Evolutionary conservation across 2,329 filamentous ascomycete species (phyloP).

Genomic region (Zelopaecilomyces penicillatus): DNA sequence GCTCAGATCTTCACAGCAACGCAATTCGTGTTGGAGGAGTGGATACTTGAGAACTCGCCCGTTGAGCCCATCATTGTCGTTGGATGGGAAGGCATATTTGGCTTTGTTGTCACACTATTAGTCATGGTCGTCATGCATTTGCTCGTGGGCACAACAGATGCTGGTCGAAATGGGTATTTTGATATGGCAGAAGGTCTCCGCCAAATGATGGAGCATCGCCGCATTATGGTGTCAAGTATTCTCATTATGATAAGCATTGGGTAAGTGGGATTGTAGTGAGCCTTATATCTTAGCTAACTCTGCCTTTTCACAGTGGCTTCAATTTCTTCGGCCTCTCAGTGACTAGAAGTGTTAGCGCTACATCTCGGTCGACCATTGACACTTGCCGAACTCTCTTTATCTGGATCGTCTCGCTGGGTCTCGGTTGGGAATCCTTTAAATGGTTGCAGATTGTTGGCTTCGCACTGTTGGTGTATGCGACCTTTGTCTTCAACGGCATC

Average conservation of each 20-base stretch:
- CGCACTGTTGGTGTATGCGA: slow-evolving; percentile 84
- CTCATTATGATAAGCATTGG: slow-evolving; percentile 97
- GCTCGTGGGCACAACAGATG: slow-evolving; percentile 63
- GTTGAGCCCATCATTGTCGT: slow-evolving; percentile 82
- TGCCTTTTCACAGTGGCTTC: slow-evolving; percentile 64
- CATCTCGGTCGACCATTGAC: slow-evolving; percentile 90
- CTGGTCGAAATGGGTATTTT: slow-evolving; percentile 75
- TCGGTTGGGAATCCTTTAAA: slow-evolving; percentile 97
- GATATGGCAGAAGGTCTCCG: slow-evolving; percentile 80
- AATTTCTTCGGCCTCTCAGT: slow-evolving; percentile 98
- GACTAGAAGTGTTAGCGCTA: slow-evolving; percentile 81
- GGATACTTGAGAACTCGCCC: slow-evolving; percentile 60
- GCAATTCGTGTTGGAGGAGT: slow-evolving; percentile 94
- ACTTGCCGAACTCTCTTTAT: slow-evolving; percentile 97
- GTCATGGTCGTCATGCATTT: slow-evolving; percentile 76
- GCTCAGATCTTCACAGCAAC: slow-evolving; percentile 96
- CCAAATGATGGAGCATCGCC: slow-evolving; percentile 64
- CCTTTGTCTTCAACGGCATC: slow-evolving; percentile 92
- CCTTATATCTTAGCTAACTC: slow-evolving; percentile 14
- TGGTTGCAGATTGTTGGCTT: slow-evolving; percentile 92
- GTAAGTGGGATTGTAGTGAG: slow-evolving; percentile 36
- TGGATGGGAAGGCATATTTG: slow-evolving; percentile 93
- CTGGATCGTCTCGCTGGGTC: slow-evolving; percentile 86
- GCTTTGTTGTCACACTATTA: slow-evolving; percentile 68
- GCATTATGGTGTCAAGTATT: slow-evolving; percentile 68